These are phyloP conservation scores for Hemileia vastatrix DNA, from an alignment of 1,284 basidiomycete species.

Conservation along the genomic window DNA sequence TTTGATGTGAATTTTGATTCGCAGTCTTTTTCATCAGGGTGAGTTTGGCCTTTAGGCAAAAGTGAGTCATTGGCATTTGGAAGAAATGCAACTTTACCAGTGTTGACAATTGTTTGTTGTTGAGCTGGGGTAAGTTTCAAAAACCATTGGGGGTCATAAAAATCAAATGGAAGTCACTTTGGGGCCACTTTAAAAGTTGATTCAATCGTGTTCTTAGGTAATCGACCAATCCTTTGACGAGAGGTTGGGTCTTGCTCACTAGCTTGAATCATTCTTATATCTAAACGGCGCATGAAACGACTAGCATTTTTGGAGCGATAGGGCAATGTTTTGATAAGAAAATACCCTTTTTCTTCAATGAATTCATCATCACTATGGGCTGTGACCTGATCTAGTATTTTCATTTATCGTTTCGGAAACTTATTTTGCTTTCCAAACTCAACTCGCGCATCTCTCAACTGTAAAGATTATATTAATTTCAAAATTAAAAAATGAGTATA, in stretches of 20 bases:
- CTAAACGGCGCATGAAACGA: not conserved
- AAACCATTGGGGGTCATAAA: not conserved
- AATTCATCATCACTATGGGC: not conserved
- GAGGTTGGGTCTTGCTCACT: not conserved
- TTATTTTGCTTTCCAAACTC: not conserved
- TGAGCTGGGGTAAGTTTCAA: not conserved
- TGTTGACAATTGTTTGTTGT: not conserved
- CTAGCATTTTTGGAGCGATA: conserved; percentile 1
- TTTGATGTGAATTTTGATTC: too few relatives aligned
- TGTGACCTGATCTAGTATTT: not conserved
- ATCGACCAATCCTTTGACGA: not conserved
- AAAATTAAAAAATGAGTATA: not conserved
- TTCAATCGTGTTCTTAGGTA: not conserved
- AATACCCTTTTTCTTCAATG: not conserved
- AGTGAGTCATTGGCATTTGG: not conserved
- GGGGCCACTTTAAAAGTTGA: not conserved
- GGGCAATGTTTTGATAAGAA: not conserved
- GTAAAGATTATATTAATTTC: not conserved
- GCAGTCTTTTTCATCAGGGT: too few relatives aligned
- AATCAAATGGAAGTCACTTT: not conserved
- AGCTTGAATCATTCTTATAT: not conserved
- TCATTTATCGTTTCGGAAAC: not conserved
- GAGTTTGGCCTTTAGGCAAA: too few relatives aligned
- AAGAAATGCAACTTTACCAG: not conserved
- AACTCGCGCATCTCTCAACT: not conserved